phyloP scores from a whole-genome alignment of 1,139 yeast genomes.

The Candida anutae region DNA sequence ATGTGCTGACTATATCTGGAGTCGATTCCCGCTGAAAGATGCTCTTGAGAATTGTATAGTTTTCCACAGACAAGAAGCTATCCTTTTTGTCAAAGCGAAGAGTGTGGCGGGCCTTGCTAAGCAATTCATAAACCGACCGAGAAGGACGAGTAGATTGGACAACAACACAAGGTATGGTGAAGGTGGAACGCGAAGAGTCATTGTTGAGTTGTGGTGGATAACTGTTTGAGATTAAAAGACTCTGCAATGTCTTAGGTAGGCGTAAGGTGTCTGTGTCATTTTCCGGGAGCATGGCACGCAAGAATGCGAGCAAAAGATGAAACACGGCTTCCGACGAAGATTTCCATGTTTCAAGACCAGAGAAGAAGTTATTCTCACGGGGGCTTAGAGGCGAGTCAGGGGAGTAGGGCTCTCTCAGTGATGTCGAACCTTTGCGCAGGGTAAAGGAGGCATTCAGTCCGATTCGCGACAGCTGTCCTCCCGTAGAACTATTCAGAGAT shows the following conservation, averaged over 20 bases:
- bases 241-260: slow-evolving; percentile 58
- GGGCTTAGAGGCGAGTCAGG: no score
- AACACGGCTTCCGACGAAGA: slow-evolving; percentile 82
- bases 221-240: slow-evolving; percentile 51
- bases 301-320: slow-evolving; percentile 68
- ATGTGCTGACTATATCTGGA: slow-evolving; percentile 50
- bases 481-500: slow-evolving; percentile 14
- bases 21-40: slow-evolving; percentile 56
- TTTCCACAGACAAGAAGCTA: slow-evolving; percentile 67
- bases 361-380: slow-evolving; percentile 44
- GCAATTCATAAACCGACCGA: slow-evolving; percentile 31
- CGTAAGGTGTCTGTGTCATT: slow-evolving; percentile 48
- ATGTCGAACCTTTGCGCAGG: no score
- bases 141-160: slow-evolving; percentile 59
- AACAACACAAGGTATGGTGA: slow-evolving; percentile 53
- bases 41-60: slow-evolving; percentile 66
- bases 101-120: slow-evolving; percentile 56
- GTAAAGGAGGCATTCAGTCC: no score
- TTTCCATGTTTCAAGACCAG: slow-evolving; percentile 73
- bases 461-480: no score
- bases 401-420: not conserved
- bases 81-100: slow-evolving; percentile 66
- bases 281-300: slow-evolving; percentile 73
- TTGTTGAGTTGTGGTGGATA: slow-evolving; percentile 51
- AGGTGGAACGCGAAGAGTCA: slow-evolving; percentile 29